A percentile compares a stretch with the other conserved stretches of the same genome.
phyloP scores from a whole-genome alignment of 2,329 filamentous ascomycete species.

The Chrysoporthe deuterocubensis region DNA sequence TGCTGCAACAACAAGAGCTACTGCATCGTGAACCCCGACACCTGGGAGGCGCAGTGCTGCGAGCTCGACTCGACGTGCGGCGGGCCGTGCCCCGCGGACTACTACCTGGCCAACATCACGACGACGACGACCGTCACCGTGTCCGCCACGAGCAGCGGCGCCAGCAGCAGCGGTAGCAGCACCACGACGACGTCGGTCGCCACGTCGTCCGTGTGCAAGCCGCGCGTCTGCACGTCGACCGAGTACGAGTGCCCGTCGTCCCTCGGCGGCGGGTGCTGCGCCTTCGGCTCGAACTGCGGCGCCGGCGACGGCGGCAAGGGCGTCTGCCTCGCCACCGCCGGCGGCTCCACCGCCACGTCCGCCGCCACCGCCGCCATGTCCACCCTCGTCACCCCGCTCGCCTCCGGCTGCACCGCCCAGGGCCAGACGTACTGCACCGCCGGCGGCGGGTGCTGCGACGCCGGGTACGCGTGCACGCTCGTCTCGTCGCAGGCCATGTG shows the following conservation, averaged over 20 bases:
- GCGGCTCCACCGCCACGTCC: constrained; percentile 22
- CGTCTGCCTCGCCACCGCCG: constrained; percentile 37
- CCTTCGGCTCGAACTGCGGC: constrained; percentile 48
- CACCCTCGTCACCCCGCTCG: constrained; percentile 40
- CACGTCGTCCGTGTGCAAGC: constrained; percentile 34
- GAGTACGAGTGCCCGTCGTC: constrained; percentile 40
- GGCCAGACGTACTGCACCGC: constrained; percentile 49
- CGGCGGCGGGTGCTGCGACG: constrained; percentile 55
- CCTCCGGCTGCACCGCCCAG: constrained; percentile 47
- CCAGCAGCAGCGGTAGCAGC: constrained; percentile 27
- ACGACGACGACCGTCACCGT: constrained; percentile 30
- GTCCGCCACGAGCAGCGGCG: no score
- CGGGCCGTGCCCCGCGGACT: constrained; percentile 35
- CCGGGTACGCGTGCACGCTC: constrained; percentile 48
- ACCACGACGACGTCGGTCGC: constrained; percentile 24
- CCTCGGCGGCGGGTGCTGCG: constrained; percentile 37
- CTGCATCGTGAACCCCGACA: constrained; percentile 38
- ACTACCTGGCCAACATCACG: constrained; percentile 38
- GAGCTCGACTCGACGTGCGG: constrained; percentile 37
- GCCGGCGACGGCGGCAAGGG: constrained; percentile 30
- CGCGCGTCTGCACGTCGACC: constrained; percentile 37
- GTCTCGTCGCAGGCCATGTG: constrained; percentile 44
- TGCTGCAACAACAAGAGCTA: constrained; percentile 36
- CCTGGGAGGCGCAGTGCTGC: constrained; percentile 37
- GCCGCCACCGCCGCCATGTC: constrained; percentile 30